Percentiles rank a stretch among this genome's conserved stretches.
Conservation (phyloP, 257 asterid species). For the Orobanche coerulescens region DNA sequence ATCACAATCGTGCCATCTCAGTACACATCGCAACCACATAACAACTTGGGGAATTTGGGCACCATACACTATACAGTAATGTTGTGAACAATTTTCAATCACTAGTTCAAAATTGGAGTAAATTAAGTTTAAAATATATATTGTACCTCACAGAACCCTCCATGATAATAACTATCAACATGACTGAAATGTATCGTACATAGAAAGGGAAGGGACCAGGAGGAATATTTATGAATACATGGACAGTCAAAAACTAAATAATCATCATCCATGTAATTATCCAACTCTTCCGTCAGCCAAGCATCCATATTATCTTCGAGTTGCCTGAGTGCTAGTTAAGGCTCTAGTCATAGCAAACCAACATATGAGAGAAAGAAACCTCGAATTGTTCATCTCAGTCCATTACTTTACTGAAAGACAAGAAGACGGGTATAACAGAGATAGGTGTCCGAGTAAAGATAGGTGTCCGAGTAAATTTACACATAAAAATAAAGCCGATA, state of each 20-base stretch:
- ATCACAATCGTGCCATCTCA: neutral
- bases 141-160: constrained; percentile 2
- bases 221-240: constrained; percentile 38
- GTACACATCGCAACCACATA: neutral
- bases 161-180: neutral
- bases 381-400: constrained; percentile 7
- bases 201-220: neutral
- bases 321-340: constrained; percentile 60
- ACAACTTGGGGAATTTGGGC: neutral
- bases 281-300: constrained; percentile 93
- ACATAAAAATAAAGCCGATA: too few relatives aligned
- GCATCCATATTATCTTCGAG: constrained; percentile 91
- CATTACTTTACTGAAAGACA: neutral
- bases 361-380: constrained; percentile 1
- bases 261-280: constrained; percentile 86
- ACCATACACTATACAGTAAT: neutral
- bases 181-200: neutral
- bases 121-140: neutral
- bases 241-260: constrained; percentile 94
- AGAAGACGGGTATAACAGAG: neutral
- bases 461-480: too few relatives aligned
- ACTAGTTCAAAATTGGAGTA: neutral
- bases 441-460: too few relatives aligned
- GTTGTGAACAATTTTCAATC: too few relatives aligned
- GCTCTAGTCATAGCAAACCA: constrained; percentile 25